Evolutionary conservation across 2,329 filamentous ascomycete genomes (phyloP).

Genomic region (Drechslerella coelobrocha): DNA sequence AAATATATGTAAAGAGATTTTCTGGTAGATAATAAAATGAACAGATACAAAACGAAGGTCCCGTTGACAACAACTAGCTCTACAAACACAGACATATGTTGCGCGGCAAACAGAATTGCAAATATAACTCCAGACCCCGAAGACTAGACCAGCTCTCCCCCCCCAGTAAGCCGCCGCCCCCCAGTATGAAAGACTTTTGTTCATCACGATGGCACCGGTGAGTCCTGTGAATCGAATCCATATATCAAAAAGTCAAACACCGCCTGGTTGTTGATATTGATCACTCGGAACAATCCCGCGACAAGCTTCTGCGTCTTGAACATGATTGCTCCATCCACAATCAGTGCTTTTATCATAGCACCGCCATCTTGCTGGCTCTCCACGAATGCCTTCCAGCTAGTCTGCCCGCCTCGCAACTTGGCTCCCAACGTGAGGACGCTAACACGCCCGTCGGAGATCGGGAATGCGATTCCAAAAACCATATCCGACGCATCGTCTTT

Average conservation of each 20-base stretch:
- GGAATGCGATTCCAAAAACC: slow-evolving; percentile 43
- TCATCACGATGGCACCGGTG: slow-evolving; percentile 21
- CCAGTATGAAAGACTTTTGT: background rate
- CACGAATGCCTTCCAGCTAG: slow-evolving; percentile 32
- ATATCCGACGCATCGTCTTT: slow-evolving; percentile 35
- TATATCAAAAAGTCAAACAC: slow-evolving; percentile 43
- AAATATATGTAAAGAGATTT: background rate
- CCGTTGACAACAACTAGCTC: background rate
- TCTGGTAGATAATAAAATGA: background rate
- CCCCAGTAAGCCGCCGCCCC: no score
- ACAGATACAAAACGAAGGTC: background rate
- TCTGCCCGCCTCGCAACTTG: slow-evolving; percentile 30
- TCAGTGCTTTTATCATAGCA: slow-evolving; percentile 15
- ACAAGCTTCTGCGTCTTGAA: slow-evolving; percentile 33
- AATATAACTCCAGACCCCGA: slow-evolving; percentile 37
- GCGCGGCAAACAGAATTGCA: slow-evolving; percentile 7
- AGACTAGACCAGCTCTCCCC: background rate
- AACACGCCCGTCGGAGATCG: slow-evolving; percentile 22
- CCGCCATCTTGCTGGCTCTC: slow-evolving; percentile 23
- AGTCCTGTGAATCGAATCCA: slow-evolving; percentile 35
- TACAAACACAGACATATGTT: background rate
- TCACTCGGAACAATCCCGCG: slow-evolving; percentile 32
- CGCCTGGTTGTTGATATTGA: background rate
- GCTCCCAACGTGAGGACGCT: slow-evolving; percentile 39
- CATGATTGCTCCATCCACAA: slow-evolving; percentile 27